phyloP scores from a whole-genome alignment of 495 filamentous ascomycete genomes.

The Penicillium canescens region DNA sequence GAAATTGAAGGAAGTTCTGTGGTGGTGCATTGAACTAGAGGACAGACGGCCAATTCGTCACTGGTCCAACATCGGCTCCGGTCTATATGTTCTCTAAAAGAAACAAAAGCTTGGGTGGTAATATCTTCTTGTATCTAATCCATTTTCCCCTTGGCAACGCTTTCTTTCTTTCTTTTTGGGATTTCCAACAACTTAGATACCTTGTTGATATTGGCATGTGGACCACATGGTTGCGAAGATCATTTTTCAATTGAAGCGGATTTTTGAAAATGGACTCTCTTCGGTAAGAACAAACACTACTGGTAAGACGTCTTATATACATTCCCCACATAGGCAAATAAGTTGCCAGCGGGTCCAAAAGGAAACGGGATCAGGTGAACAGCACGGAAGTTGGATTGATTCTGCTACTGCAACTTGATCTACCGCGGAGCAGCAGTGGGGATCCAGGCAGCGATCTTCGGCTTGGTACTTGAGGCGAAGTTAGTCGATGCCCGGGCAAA shows the following conservation, averaged over 20 bases:
- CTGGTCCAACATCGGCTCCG: conserved; percentile 51
- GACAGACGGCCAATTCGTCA: conserved; percentile 49
- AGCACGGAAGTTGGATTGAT: conserved; percentile 20
- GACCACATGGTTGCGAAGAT: conserved; percentile 10
- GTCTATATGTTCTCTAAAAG: conserved; percentile 43
- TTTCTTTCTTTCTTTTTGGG: conserved; percentile 1
- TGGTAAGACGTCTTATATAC: conserved; percentile 46
- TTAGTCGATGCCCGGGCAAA: background rate
- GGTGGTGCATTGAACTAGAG: conserved; percentile 68
- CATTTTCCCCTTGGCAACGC: conserved; percentile 11
- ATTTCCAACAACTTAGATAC: conserved; percentile 33
- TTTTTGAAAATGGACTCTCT: conserved; percentile 16
- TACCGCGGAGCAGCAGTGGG: conserved; percentile 49
- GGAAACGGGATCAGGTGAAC: conserved; percentile 12
- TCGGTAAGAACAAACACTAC: conserved; percentile 21
- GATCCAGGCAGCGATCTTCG: conserved; percentile 47
- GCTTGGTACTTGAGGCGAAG: conserved; percentile 28
- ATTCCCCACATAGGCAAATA: conserved; percentile 20
- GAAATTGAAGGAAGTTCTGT: conserved; percentile 76
- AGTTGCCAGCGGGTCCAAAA: conserved; percentile 13
- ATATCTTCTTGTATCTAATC: conserved; percentile 34
- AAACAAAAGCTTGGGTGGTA: conserved; percentile 6
- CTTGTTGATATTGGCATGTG: conserved; percentile 23
- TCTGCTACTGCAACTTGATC: conserved; percentile 20
- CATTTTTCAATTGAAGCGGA: conserved; percentile 20